These are phyloP conservation scores for Xerocomus potaroensis DNA, from an alignment of 768 basidiomycete genomes.

Conservation along the genomic window DNA sequence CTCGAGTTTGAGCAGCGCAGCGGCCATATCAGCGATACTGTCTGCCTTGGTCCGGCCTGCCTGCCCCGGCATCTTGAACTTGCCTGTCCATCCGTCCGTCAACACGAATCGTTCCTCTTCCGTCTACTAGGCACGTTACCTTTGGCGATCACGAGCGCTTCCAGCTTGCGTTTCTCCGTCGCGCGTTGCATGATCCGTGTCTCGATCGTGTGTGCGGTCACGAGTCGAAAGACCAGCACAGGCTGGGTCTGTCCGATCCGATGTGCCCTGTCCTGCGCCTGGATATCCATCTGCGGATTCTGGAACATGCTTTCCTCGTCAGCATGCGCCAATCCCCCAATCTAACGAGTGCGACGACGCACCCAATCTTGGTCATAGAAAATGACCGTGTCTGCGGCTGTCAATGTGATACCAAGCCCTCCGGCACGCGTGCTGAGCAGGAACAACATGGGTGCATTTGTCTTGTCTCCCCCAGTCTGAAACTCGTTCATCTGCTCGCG, in stretches of 20 bases:
- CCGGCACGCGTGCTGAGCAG: conserved; percentile 92
- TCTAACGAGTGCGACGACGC: no score
- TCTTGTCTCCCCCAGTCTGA: conserved; percentile 63
- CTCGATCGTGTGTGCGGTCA: conserved; percentile 87
- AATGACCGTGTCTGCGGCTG: conserved; percentile 48
- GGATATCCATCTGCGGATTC: conserved; percentile 96
- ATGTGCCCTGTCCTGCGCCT: conserved; percentile 94
- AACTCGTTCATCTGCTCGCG: conserved; percentile 81
- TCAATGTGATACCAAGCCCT: conserved; percentile 94
- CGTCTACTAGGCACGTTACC: conserved; percentile 37
- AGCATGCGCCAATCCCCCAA: background rate
- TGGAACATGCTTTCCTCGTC: conserved; percentile 24
- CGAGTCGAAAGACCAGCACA: conserved; percentile 84
- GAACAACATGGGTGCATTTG: conserved; percentile 69
- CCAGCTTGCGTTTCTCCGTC: conserved; percentile 81
- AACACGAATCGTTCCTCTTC: background rate
- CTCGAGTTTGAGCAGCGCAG: conserved; percentile 72
- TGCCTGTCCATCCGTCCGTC: conserved; percentile 43
- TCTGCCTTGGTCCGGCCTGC: conserved; percentile 52
- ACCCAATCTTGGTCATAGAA: conserved; percentile 26
- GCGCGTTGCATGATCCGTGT: conserved; percentile 88
- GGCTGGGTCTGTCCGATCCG: conserved; percentile 93
- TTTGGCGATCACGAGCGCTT: conserved; percentile 93
- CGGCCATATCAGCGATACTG: conserved; percentile 77
- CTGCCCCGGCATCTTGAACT: conserved; percentile 74